These are phyloP conservation scores for Ampelomyces quisqualis DNA, from an alignment of 2,329 filamentous ascomycete genomes.

Conservation along the genomic window DNA sequence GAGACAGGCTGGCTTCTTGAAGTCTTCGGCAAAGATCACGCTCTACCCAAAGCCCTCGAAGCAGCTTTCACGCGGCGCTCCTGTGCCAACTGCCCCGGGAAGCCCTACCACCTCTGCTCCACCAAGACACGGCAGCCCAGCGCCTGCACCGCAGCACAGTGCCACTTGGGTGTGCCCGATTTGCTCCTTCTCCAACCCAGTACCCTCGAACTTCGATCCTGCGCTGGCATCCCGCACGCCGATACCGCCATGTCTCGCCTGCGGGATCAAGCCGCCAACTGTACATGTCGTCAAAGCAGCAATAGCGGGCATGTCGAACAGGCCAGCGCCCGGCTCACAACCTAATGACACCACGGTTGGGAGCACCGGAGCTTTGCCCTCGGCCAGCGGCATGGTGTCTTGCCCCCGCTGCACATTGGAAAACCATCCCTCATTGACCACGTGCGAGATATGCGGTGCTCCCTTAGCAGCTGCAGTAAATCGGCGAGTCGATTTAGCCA, in stretches of 20 bases:
- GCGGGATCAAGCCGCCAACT: constrained; percentile 87
- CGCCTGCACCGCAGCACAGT: constrained; percentile 52
- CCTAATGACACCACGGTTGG: constrained; percentile 45
- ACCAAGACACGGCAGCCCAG: constrained; percentile 41
- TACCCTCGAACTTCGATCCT: constrained; percentile 92
- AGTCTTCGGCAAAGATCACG: constrained; percentile 92
- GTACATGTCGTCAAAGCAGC: constrained; percentile 82
- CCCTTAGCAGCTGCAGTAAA: constrained; percentile 61
- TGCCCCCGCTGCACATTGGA: constrained; percentile 92
- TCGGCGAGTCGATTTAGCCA: constrained; percentile 46
- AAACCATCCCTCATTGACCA: constrained; percentile 82
- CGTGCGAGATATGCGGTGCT: constrained; percentile 89
- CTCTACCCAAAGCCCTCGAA: constrained; percentile 79
- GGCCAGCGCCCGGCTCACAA: constrained; percentile 41
- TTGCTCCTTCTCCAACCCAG: constrained; percentile 89
- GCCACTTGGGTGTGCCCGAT: constrained; percentile 96
- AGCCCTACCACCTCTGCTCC: constrained; percentile 33
- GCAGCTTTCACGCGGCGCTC: constrained; percentile 57
- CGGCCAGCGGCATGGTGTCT: constrained; percentile 21
- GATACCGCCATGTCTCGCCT: constrained; percentile 83
- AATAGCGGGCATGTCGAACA: constrained; percentile 70
- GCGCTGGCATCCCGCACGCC: constrained; percentile 75
- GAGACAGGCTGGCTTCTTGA: constrained; percentile 78
- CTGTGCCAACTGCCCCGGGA: constrained; percentile 46
- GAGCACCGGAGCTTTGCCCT: constrained; percentile 7